Base-by-base conservation (phyloP, 2,329 filamentous ascomycete genomes). In the Fusarium sp. region DNA sequence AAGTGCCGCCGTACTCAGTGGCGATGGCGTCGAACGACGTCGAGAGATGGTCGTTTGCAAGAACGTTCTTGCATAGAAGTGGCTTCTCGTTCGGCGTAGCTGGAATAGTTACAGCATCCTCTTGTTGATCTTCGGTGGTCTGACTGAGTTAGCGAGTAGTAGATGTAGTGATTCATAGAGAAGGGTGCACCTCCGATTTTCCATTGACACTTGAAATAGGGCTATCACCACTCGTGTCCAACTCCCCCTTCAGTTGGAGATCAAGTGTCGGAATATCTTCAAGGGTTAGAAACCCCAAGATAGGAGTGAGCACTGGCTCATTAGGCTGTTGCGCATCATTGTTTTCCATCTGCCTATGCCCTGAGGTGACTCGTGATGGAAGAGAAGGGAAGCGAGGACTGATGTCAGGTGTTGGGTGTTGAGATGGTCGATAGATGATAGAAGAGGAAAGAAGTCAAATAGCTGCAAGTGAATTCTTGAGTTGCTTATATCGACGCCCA, bases 1-100 rank as follows among this genome's bases (percentile, higher is more conserved):
- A 72, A 6, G 69, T 70, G 10, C 57, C 67, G 9, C 57, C 57
- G 13, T 64, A 59, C 17, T 73, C 71, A 2, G 57, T 56, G 4
- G 31, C 47, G 10, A 58, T 47, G 11, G 51, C 47, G 8, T 68
- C 63, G 3, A 64, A 26, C 0, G 58, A 63, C 8, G 28, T 15
- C 34, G 50, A 62, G 5, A 51, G 38, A 3, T 58, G 57, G 2
- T 57, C 55, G 21, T 38, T 55, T 3, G 22, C 28, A 5, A 60
- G 38, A 10, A 57, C 34, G 2, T 58, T 50, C 28, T 61, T 61
- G 42, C 55, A 61, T 6, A 53, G n/a, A 8, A 53, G 42, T 9
- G 63, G 47, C 19, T 40, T 42, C 9, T 69, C 57, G 28, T 28
- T 39, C 10, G 26, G 22, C 6, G 44, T 36, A 13, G 45, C 13